A percentile compares a stretch with the other conserved stretches of the same genome.
Conservation (phyloP, 495 filamentous ascomycete genomes). For the Parathielavia hyrcaniae region DNA sequence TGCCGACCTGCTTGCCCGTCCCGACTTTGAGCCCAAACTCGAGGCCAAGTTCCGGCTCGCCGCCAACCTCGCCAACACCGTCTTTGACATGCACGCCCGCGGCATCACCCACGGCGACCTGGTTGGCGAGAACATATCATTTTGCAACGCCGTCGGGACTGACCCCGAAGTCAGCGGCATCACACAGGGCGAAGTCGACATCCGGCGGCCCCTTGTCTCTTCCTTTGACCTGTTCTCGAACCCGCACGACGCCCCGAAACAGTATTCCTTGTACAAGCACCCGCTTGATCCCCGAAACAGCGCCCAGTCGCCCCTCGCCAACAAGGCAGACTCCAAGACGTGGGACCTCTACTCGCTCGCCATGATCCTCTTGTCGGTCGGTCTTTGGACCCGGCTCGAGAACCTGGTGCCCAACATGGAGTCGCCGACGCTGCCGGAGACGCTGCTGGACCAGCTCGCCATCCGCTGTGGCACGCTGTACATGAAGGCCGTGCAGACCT, state of each 20-base stretch:
- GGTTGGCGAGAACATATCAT: conserved; percentile 70
- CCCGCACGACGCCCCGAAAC: conserved; percentile 39
- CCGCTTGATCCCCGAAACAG: conserved; percentile 62
- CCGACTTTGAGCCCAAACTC: conserved; percentile 51
- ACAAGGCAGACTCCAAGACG: conserved; percentile 47
- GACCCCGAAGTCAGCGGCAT: conserved; percentile 36
- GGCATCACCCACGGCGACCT: conserved; percentile 76
- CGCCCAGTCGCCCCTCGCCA: conserved; percentile 44
- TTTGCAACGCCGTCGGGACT: conserved; percentile 53
- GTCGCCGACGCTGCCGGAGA: conserved; percentile 35
- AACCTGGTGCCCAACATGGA: conserved; percentile 46
- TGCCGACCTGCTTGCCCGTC: conserved; percentile 44
- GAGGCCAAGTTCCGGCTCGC: conserved; percentile 84
- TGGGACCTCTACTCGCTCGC: conserved; percentile 83
- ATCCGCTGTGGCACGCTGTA: conserved; percentile 72
- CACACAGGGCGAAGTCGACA: conserved; percentile 48
- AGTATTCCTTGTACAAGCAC: conserved; percentile 62
- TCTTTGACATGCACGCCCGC: conserved; percentile 68
- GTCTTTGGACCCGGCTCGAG: conserved; percentile 75
- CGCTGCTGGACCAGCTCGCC: conserved; percentile 55
- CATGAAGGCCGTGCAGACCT: conserved; percentile 72
- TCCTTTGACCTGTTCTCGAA: conserved; percentile 80
- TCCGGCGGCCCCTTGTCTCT: conserved; percentile 69
- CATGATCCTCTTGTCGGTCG: conserved; percentile 77
- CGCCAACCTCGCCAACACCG: conserved; percentile 66